Evolutionary conservation across 2,329 filamentous ascomycete species (phyloP), one percentile per base, ranked within the genome.

Genomic region (Neonectria neomacrospora): DNA sequence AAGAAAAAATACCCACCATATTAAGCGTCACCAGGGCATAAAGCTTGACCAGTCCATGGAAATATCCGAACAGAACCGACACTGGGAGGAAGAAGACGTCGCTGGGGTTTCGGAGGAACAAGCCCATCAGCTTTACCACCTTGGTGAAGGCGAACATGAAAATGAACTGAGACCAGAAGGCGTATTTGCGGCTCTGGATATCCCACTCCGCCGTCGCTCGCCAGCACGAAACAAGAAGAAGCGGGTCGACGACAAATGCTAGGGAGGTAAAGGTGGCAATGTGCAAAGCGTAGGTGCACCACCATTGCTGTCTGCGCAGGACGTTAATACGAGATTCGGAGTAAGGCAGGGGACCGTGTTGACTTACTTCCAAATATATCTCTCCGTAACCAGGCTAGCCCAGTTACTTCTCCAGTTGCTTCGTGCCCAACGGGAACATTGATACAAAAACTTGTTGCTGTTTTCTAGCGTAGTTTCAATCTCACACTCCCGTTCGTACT

Each of bases 391-490:
- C 75, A 97, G 85, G 78, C 93, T 97, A 55, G 93, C 97, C 79
- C 93, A 90, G 79, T 98, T 98, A 83, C 94, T 97, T 76, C 95
- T 87, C 95, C 95, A 98, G 80, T 98, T 98, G 84, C 94, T 97
- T 74, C 95, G 90, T 45, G 96, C 94, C 95, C 95, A 98, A 51
- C 95, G 88, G 50, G 95, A 88, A 80, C 95, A 98, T 80, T 98
- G 95, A 76, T 93, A 95, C 67, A 98, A 83, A 75, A 97, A 98
- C 75, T 94, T 96, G 60, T 86, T 83, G 76, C 94, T 91, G 77
- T 95, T 92, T 79, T 97, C 95, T 42, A 98, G 85, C 3, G 94
- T 97, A 26, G 95, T 98, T 81, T 96, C 90, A 64, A 98, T 91
- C 79, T 96, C 92, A 73, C 93, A 96, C 76, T 96, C 93, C 51